A percentile compares a stretch with the other conserved stretches of the same genome.
Evolutionary conservation across 371 early-diverging fungal species (phyloP).

Genomic region (Mucor saturninus): DNA sequence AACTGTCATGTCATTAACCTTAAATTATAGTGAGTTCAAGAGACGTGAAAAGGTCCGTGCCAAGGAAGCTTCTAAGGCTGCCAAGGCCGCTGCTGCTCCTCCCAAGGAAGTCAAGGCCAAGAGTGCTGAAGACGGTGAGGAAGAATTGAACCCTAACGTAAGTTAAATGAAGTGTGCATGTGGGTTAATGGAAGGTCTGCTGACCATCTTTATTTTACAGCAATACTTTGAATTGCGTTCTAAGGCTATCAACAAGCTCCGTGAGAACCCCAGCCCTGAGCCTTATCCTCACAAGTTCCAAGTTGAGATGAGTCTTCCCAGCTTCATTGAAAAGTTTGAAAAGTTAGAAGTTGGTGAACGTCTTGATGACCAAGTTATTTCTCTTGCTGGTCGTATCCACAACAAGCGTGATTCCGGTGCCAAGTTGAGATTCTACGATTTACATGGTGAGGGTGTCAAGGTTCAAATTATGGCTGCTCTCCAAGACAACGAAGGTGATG

Average conservation of each 20-base stretch:
- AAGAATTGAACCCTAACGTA: slow-evolving; percentile 86
- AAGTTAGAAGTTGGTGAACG: slow-evolving; percentile 76
- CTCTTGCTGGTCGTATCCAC: slow-evolving; percentile 89
- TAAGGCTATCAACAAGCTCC: slow-evolving; percentile 81
- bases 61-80: slow-evolving; percentile 82
- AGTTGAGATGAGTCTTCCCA: slow-evolving; percentile 83
- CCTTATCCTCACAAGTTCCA: slow-evolving; percentile 99
- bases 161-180: slow-evolving; percentile 11
- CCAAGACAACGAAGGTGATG: slow-evolving; percentile 75
- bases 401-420: slow-evolving; percentile 87
- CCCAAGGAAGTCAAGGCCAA: slow-evolving; percentile 63
- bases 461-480: slow-evolving; percentile 94
- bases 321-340: slow-evolving; percentile 85
- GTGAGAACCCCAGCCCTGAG: slow-evolving; percentile 75
- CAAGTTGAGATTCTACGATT: slow-evolving; percentile 95
- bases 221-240: slow-evolving; percentile 98
- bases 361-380: slow-evolving; percentile 69
- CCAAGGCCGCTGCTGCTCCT: slow-evolving; percentile 66
- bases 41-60: slow-evolving; percentile 88
- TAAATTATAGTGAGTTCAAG: slow-evolving; percentile 84
- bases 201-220: slow-evolving; percentile 30
- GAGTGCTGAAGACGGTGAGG: slow-evolving; percentile 77
- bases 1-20: background rate
- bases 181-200: too few relatives aligned
- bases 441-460: slow-evolving; percentile 93